Conservation (phyloP, 768 basidiomycete genomes). For the Tricholoma sp. region DNA sequence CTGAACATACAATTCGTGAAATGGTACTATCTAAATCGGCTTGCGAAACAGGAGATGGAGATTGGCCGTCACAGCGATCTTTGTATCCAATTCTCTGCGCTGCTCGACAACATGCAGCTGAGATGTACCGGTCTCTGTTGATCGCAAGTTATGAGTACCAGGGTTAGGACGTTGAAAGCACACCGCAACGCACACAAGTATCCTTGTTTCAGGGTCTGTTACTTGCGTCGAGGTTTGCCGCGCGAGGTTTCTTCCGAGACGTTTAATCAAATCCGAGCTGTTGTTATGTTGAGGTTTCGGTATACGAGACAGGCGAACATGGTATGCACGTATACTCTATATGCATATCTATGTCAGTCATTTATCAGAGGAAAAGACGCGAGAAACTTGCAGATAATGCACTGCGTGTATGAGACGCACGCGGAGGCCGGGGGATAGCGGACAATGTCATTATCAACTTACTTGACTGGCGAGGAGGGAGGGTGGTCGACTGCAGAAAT, state of each 20-base stretch:
- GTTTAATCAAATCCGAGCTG: not conserved
- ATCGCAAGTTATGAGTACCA: not conserved
- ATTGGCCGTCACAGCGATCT: not conserved
- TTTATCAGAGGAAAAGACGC: not conserved
- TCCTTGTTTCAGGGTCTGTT: not conserved
- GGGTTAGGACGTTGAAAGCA: not conserved
- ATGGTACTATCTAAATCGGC: not conserved
- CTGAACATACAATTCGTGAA: not conserved
- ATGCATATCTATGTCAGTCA: not conserved
- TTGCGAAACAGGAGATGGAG: not conserved
- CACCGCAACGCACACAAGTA: not conserved
- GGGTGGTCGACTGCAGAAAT: not conserved
- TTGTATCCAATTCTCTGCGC: not conserved
- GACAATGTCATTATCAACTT: not conserved
- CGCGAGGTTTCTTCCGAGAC: not conserved
- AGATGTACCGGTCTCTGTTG: not conserved
- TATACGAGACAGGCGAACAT: slow-evolving; percentile 13
- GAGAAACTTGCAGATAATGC: slow-evolving; percentile 19
- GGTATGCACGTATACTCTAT: slow-evolving; percentile 19
- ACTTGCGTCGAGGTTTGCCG: not conserved
- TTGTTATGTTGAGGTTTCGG: not conserved
- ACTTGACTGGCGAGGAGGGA: not conserved
- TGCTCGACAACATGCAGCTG: not conserved
- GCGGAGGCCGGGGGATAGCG: not conserved
- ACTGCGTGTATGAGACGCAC: slow-evolving; percentile 11